Base-by-base conservation (phyloP, 768 basidiomycete species). In the Cyclocybe cylindracea region DNA sequence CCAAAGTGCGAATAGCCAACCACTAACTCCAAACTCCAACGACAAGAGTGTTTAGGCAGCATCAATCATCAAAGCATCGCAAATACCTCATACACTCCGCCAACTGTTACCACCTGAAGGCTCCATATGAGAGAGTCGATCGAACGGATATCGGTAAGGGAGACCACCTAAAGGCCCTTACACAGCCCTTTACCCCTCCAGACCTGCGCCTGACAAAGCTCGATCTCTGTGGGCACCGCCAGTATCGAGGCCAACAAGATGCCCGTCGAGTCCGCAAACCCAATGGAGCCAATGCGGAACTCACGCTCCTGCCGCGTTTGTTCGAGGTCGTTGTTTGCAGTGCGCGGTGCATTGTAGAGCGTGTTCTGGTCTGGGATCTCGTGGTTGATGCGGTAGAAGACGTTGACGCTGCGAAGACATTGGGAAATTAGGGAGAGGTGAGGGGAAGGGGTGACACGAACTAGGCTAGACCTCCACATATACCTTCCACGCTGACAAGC, bases 401-500 rank as follows among this genome's bases (percentile, higher is more conserved):
- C 89, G 61, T 92, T 94, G 44, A 95, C 93, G 59, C 91, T 91
- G 44, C n/a, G 39, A 40, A 18, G 29, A 31, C 10, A 35, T 39
- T 13, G 19, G 14, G 16, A n/a, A 47, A 9, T 42, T 39, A 50
- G 34, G 41, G n/a, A 44, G 24, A 35, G 34, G 14, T 39, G 39
- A 19, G 38, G 49, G 38, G 10, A 48, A 61, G 42, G 8, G 56
- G 52, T 67, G 55, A 51, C 42, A 77, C 89, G 65, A 61, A 92
- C 91, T 97, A 98, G 11, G 92, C 93, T 9, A 89, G 76, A 4
- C 96, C 96, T 31, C 96, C 96, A 57, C 93, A 96, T 39, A 97
- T 76, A 2, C 96, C 96, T 66, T 99, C 96, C 7, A 92, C 54
- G 56, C 88, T 84, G 60, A 99, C 86, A 41, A 97, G 78, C 9